Percentiles rank a stretch among this genome's conserved stretches.
These are phyloP conservation scores for Penicillium sp. DNA, from an alignment of 2,329 filamentous ascomycete genomes.

Conservation along the genomic window DNA sequence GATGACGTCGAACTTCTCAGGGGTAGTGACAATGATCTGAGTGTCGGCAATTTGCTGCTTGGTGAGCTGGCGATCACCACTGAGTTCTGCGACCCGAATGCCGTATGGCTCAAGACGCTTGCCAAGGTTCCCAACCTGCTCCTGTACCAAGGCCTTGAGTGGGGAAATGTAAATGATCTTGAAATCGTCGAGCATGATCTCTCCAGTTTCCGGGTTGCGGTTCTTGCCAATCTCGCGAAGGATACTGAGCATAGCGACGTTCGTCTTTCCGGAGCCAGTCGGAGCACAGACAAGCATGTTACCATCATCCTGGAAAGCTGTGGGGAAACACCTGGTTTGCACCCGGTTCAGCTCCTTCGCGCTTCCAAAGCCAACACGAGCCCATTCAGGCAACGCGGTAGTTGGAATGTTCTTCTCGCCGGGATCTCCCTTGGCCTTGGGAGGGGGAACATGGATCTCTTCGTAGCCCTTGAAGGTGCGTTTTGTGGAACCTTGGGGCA, in stretches of 20 bases:
- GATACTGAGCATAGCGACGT: constrained; percentile 96
- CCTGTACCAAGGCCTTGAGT: constrained; percentile 89
- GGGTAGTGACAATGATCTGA: constrained; percentile 95
- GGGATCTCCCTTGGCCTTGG: constrained; percentile 78
- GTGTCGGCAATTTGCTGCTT: constrained; percentile 98
- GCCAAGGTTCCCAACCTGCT: constrained; percentile 97
- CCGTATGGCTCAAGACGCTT: constrained; percentile 85
- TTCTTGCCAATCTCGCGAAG: constrained; percentile 96
- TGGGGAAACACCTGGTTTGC: constrained; percentile 86
- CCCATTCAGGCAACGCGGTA: constrained; percentile 87
- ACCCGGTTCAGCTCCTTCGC: constrained; percentile 89
- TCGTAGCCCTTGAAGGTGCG: constrained; percentile 96
- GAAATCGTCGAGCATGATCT: constrained; percentile 92
- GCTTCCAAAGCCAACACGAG: constrained; percentile 75
- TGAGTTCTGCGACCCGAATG: constrained; percentile 89
- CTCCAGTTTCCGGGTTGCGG: constrained; percentile 79
- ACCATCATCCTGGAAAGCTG: constrained; percentile 87
- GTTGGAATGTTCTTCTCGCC: constrained; percentile 78
- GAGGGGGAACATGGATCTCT: constrained; percentile 92
- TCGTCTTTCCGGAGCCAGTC: constrained; percentile 96
- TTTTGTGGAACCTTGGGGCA: constrained; percentile 93
- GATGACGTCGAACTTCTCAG: constrained; percentile 99
- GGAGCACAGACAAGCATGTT: constrained; percentile 98
- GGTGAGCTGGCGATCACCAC: constrained; percentile 93
- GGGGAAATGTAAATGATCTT: constrained; percentile 99